Evolutionary conservation across 768 basidiomycete species (phyloP), one percentile per base, ranked within the genome.

Genomic region (Kondoa malvinella): DNA sequence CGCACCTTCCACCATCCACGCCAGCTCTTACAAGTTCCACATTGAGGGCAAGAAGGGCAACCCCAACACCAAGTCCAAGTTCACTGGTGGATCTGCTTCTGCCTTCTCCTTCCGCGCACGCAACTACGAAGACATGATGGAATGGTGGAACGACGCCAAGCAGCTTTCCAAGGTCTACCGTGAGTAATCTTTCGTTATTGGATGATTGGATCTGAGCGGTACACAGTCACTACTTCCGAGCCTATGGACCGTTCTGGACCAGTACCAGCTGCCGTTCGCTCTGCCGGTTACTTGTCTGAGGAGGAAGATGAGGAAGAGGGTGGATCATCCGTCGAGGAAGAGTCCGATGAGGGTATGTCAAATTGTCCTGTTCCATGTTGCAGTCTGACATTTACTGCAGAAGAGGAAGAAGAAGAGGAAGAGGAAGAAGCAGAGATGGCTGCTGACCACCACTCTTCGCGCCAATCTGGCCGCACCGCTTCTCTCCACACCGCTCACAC

Each of bases 121-220:
- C 69, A 87, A 85, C 68, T 84, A 87, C 71, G 94, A 97, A 71
- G 94, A 96, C 72, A 91, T 96, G 90, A 90, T 96, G 90, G 95
- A 99, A 79, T 95, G 95, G 89, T 99, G 95, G 95, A 97, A 97
- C 75, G 95, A 97, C 75, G 81, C 92, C 56, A 75, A 75, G 71
- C 74, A 75, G 70, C 70, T 75, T 34, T 68, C 67, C 66, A 75
- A 75, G 71, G 74, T 75, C 40, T 75, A 75, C 71, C 71, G 72
- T 73, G 57, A 50, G 72, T 68, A 4, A 4, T 3, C 33, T 29
- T 29, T 61, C 8, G 26, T 50, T 12, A 8, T 25, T 25, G 4
- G 8, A 64, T 4, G 4, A 4, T 16, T 21, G 63, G 31, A 30
- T 14, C 15, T 3, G n/a, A 1, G 16, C 12, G 16, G 1, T 30